Evolutionary conservation across 495 filamentous ascomycete genomes (phyloP), one percentile per base, ranked within the genome.

Genomic region (Sporormia fimetaria): DNA sequence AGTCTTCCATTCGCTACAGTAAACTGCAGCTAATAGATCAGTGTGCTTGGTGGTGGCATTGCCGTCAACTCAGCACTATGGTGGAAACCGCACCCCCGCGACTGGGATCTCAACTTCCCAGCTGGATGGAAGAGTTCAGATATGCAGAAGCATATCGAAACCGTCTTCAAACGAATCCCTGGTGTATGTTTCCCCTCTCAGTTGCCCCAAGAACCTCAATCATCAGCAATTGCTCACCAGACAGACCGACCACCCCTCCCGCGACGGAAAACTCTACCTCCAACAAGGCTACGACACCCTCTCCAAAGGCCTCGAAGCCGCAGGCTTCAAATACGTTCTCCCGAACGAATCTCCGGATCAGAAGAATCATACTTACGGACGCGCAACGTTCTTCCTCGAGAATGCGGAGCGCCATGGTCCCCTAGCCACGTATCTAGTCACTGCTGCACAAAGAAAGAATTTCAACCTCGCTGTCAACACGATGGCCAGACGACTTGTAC

Each of bases 91-190:
- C 69, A 67, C 12, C 62, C 62, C 5, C 59, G 63, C n/a, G 82
- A 85, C 58, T 87, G 79, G 65, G 71, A 86, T 48, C 71, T 74
- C 52, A 76, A 80, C 44, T 87, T 83, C 63, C 81, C 81, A 3
- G 35, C 62, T 23, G 80, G 76, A n/a, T 87, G 81, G 81, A 76
- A 81, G 59, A 66, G 67, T 26, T 56, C 62, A 1, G 78, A 85
- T 50, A 64, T 85, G 60, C 48, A 56, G 44, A 55, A 63, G 31
- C 68, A 78, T 25, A 68, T 70, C 21, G 58, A 62, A 24, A 64
- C 71, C 3, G 74, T 82, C 4, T 84, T 81, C 59, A 52, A 61
- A 14, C 70, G 76, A 38, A 84, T 83, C 51, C 78, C 80, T 1
- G 76, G 79, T 21, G 44, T 47, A 36, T 14, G 44, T 47, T 30